Evolutionary conservation across 1,284 basidiomycete species (phyloP).

Genomic region (Rhodotorula sp.): DNA sequence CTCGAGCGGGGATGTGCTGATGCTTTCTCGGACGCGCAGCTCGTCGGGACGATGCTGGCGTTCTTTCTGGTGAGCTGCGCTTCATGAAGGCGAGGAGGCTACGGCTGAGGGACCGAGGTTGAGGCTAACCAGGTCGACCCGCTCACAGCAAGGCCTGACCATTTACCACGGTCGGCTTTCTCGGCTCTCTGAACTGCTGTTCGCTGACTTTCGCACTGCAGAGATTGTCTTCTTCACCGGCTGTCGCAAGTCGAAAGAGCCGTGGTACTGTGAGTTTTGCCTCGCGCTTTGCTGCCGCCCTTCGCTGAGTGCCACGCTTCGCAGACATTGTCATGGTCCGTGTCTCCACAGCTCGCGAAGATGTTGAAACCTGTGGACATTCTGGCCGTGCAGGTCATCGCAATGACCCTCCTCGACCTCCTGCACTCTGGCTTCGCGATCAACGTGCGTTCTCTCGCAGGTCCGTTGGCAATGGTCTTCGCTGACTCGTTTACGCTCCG

Average conservation of each 20-base stretch:
- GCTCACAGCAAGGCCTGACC: constrained; percentile 21
- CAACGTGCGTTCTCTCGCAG: neutral
- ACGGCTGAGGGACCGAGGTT: no score
- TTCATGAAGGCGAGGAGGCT: no score
- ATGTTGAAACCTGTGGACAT: neutral
- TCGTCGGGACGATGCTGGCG: constrained; percentile 20
- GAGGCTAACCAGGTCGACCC: no score
- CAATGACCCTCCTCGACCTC: constrained; percentile 9
- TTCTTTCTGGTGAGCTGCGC: constrained; percentile 12
- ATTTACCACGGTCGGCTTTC: constrained; percentile 4
- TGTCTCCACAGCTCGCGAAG: no score
- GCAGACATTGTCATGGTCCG: neutral
- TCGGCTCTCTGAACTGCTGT: no score
- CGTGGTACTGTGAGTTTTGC: constrained; percentile 8
- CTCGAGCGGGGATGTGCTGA: neutral
- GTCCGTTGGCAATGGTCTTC: neutral
- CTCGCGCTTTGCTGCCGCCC: neutral
- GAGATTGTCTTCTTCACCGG: constrained; percentile 12
- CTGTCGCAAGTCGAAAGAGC: constrained; percentile 10
- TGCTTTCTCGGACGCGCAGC: neutral
- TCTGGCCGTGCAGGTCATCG: neutral
- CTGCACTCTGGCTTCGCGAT: constrained; percentile 5
- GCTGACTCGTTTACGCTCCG: neutral
- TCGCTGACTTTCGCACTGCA: neutral
- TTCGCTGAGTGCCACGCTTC: neutral